Evolutionary conservation across 768 basidiomycete genomes (phyloP), one percentile per base, ranked within the genome.

Genomic region (Suillus hirtellus): DNA sequence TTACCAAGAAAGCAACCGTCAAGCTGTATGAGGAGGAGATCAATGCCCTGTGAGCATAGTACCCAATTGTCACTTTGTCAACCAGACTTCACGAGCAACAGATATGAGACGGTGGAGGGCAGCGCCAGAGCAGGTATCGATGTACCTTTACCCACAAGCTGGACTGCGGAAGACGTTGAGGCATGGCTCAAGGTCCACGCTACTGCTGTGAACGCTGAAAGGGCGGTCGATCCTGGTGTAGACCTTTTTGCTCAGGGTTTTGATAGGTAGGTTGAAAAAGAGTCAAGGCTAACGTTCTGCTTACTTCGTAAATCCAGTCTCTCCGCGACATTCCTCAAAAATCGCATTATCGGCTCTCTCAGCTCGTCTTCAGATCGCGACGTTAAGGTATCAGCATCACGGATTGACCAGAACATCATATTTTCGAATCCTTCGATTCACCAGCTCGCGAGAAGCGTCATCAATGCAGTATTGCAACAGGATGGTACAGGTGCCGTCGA

Each of bases 21-120:
- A 68, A 61, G 0, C 50, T 70, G 0, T 87, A 86, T 63, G 71
- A 72, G 4, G 58, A 71, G 9, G 84, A 86, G 59, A 86, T 87
- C 35, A 75, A 83, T 31, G 68, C 68, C 21, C 52, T 86, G 79
- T 85, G 70, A 68, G 76, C 15, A 50, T 67, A 44, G 19, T n/a
- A 15, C 27, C 2, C 35, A 31, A 24, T 6, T 2, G 21, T 54
- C 27, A 31, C 24, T 52, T 35, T 37, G 35, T 27, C 12, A n/a
- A 17, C n/a, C 24, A n/a, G 9, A 35, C 34, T 38, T 54, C 35
- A 53, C 54, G n/a, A 12, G 21, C 9, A 12, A 2, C 59, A 80
- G 78, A 60, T 80, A 80, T 44, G 67, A 70, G 8, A 66, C 66
- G 0, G 71, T 80, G 2, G 78, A 75, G 35, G 70, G 70, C 4